Evolutionary conservation across 768 basidiomycete genomes (phyloP), one percentile per base, ranked within the genome.

Genomic region (Leccinum longicurvipes): DNA sequence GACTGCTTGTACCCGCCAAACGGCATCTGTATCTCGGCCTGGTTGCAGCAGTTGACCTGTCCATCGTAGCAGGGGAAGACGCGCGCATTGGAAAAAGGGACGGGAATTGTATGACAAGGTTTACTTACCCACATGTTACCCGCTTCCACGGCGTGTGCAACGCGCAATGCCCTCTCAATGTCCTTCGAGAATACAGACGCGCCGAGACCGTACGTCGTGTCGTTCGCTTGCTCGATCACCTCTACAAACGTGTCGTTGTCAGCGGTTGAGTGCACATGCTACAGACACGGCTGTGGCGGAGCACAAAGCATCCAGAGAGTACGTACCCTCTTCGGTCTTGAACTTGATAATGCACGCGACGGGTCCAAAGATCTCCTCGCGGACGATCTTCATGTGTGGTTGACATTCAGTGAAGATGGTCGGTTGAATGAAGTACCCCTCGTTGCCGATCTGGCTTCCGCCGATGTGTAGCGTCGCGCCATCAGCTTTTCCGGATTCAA

Each of bases 121-220:
- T 32, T 47, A 67, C 53, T 11, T 53, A 84, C 79, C 84, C 85
- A 91, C 12, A 81, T 82, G 15, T 87, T 78, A 28, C 80, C 80
- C 4, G 77, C 77, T 54, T 81, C 74, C 12, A 82, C 63, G 42
- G 67, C 66, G 50, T 74, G 70, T 15, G 77, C 76, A 27, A 77
- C 72, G 11, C 68, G 66, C 48, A 80, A 67, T 15, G 75, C 80
- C 46, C 72, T 67, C 36, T 71, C 67, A 60, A 81, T 57, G 29
- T 56, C 54, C 11, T 48, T 56, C 1, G 56, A 56, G 36, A 57
- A 57, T n/a, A 57, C 56, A 4, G 56, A 56, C 4, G 56, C 56
- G 11, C 54, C 54, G 2, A 57, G 56, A 27, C 56, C 56, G 15
- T 57, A 57, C 17, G 56, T 41, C 47, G 56, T 56, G 46, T 56